These are phyloP conservation scores for Triticum turgidum DNA, from an alignment of 176 grass and related monocot species.

Conservation along the genomic window DNA sequence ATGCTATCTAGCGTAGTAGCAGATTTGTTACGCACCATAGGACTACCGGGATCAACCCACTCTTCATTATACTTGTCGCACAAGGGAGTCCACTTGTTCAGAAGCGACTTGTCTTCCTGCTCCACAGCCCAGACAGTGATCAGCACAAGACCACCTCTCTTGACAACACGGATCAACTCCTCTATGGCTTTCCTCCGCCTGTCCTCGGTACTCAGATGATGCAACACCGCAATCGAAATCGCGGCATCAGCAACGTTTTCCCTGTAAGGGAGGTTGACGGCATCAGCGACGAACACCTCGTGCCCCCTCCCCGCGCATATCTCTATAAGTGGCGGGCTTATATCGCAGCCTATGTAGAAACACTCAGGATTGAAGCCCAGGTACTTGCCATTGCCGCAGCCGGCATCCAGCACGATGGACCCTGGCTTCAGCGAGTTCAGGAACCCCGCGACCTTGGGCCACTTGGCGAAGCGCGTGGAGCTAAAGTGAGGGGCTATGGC, in stretches of 20 bases:
- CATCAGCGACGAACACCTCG: slow-evolving; percentile 91
- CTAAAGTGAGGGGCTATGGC: slow-evolving; percentile 98
- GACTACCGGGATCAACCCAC: slow-evolving; percentile 66
- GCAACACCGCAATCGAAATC: slow-evolving; percentile 91
- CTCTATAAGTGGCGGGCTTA: slow-evolving; percentile 69
- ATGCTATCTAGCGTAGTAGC: slow-evolving; percentile 64
- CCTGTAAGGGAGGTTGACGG: slow-evolving; percentile 86
- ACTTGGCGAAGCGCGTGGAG: slow-evolving; percentile 86
- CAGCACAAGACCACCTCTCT: slow-evolving; percentile 77
- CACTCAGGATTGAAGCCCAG: slow-evolving; percentile 80
- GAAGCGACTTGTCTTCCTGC: slow-evolving; percentile 73
- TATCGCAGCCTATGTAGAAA: slow-evolving; percentile 87
- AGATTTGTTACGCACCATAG: slow-evolving; percentile 49
- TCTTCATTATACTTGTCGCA: slow-evolving; percentile 92
- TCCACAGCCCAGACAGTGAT: slow-evolving; percentile 96
- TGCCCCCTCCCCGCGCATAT: slow-evolving; percentile 76
- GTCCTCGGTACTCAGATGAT: slow-evolving; percentile 85
- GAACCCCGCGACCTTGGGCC: slow-evolving; percentile 89
- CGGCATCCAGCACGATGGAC: slow-evolving; percentile 79
- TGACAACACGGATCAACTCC: slow-evolving; percentile 83
- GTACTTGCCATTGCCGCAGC: slow-evolving; percentile 97
- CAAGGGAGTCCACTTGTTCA: slow-evolving; percentile 88
- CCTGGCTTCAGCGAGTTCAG: slow-evolving; percentile 66
- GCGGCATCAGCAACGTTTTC: slow-evolving; percentile 74
- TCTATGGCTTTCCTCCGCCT: slow-evolving; percentile 86